Percentiles rank a stretch among this genome's conserved stretches.
These are phyloP conservation scores for Candida labiduridarum DNA, from an alignment of 1,139 yeast genomes.

Conservation along the genomic window DNA sequence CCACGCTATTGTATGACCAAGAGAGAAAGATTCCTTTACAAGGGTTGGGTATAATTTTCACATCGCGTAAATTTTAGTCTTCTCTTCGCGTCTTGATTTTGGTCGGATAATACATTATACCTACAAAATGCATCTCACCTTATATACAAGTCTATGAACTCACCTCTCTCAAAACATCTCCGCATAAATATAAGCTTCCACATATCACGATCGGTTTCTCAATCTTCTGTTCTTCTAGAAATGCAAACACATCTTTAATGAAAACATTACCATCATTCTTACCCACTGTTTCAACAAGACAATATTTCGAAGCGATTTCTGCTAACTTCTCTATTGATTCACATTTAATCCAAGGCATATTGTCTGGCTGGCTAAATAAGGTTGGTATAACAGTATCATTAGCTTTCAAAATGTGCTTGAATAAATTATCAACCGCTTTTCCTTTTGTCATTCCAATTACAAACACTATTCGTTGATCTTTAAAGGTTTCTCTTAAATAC, in stretches of 20 bases:
- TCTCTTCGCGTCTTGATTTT: not conserved
- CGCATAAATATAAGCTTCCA: constrained; percentile 78
- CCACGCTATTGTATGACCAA: not conserved
- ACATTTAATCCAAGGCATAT: constrained; percentile 89
- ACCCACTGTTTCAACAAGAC: constrained; percentile 31
- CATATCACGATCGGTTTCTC: constrained; percentile 57
- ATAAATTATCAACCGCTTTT: constrained; percentile 56
- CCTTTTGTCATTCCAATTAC: constrained; percentile 78
- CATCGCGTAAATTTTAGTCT: not conserved
- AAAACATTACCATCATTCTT: constrained; percentile 10
- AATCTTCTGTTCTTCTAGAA: constrained; percentile 24
- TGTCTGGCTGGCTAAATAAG: constrained; percentile 67
- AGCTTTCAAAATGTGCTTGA: constrained; percentile 50
- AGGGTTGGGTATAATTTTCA: no score
- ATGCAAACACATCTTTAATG: constrained; percentile 19
- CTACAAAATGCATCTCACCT: not conserved
- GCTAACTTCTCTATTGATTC: constrained; percentile 30
- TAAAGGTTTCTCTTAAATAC: constrained; percentile 21
- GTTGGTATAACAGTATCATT: constrained; percentile 65
- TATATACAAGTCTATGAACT: not conserved
- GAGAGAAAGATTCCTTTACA: no score
- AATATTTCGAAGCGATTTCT: constrained; percentile 6
- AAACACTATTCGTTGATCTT: constrained; percentile 50
- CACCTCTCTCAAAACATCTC: constrained; percentile 55
- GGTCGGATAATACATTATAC: not conserved